Evolutionary conservation across 345 rosid species (phyloP).

Genomic region (Murraya paniculata): DNA sequence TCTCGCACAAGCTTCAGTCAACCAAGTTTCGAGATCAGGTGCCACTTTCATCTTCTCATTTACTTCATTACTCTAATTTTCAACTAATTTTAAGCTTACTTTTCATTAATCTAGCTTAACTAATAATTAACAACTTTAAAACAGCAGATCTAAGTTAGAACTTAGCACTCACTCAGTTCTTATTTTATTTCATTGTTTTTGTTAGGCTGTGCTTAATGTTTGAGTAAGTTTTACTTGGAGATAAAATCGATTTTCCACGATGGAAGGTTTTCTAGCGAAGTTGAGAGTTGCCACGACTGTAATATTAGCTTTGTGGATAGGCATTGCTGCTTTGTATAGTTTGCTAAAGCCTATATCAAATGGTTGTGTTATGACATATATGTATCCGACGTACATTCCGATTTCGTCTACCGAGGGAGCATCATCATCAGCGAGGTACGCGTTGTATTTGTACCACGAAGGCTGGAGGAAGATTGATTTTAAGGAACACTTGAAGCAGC

Average conservation of each 20-base stretch:
- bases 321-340: constrained; percentile 55
- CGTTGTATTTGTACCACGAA: constrained; percentile 84
- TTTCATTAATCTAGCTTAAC: too few species aligned
- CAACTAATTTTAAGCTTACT: not conserved
- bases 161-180: not conserved
- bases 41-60: not conserved
- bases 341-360: constrained; percentile 71
- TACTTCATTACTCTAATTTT: not conserved
- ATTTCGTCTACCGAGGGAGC: constrained; percentile 44
- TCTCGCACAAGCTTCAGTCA: not conserved
- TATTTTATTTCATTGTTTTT: not conserved
- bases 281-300: constrained; percentile 46
- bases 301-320: constrained; percentile 47
- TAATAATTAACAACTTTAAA: too few species aligned
- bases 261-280: constrained; percentile 50
- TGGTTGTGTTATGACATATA: constrained; percentile 91
- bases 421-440: constrained; percentile 54
- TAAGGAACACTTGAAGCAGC: constrained; percentile 70
- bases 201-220: not conserved
- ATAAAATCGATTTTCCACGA: constrained; percentile 21
- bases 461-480: constrained; percentile 96
- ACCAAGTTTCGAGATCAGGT: constrained; percentile 6
- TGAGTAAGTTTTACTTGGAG: not conserved
- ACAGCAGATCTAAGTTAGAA: too few species aligned
- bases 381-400: constrained; percentile 96